A percentile compares a stretch with the other conserved stretches of the same genome.
Conservation (phyloP, 257 asterid species). For the Henckelia pumila region DNA sequence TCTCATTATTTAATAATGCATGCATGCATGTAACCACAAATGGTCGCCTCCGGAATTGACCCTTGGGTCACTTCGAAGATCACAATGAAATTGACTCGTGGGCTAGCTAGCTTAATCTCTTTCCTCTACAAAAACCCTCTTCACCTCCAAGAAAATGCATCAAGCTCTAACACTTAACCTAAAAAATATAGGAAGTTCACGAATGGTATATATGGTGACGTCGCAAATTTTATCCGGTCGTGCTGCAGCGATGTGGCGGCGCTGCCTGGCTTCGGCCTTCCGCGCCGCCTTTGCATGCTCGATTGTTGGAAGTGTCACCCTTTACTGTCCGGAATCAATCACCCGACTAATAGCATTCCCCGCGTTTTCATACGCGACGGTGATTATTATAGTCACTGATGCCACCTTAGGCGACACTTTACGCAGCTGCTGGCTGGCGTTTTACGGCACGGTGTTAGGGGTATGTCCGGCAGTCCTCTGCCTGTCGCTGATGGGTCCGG, state of each 20-base stretch:
- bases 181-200: background rate
- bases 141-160: background rate
- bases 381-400: slow-evolving; percentile 56
- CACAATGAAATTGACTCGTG: background rate
- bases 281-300: slow-evolving; percentile 82
- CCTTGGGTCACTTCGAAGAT: background rate
- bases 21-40: background rate
- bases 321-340: slow-evolving; percentile 55
- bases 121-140: background rate
- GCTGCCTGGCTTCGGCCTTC: slow-evolving; percentile 62
- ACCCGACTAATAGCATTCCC: slow-evolving; percentile 51
- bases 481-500: slow-evolving; percentile 62
- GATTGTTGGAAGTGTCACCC: slow-evolving; percentile 62
- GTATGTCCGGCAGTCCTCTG: slow-evolving; percentile 54
- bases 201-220: slow-evolving; percentile 30
- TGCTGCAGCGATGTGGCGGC: slow-evolving; percentile 46
- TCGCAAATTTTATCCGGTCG: slow-evolving; percentile 25
- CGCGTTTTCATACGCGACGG: slow-evolving; percentile 75
- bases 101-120: background rate
- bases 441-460: slow-evolving; percentile 49
- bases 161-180: background rate
- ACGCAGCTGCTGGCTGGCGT: slow-evolving; percentile 64
- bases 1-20: too few relatives aligned
- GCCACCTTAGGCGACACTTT: slow-evolving; percentile 75
- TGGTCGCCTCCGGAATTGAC: background rate